These are phyloP conservation scores for Rhodomyrtus tomentosa DNA, from an alignment of 345 rosid species.

Conservation along the genomic window DNA sequence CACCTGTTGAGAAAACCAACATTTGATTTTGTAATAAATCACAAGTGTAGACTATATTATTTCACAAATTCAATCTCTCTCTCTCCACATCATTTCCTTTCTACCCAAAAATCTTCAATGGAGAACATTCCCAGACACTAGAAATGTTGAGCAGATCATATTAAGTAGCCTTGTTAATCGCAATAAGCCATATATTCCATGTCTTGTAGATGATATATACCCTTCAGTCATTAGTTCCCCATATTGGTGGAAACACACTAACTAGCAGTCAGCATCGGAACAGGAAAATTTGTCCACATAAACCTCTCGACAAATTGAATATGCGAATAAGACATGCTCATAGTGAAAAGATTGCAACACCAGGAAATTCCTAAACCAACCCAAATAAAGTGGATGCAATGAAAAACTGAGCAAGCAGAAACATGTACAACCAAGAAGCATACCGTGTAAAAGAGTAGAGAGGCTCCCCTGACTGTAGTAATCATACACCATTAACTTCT, in stretches of 20 bases:
- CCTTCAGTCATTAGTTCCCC: neutral
- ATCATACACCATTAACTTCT: constrained; percentile 77
- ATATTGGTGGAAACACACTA: neutral
- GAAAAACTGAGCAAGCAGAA: neutral
- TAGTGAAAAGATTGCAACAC: neutral
- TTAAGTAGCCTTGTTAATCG: neutral
- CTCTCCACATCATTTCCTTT: neutral
- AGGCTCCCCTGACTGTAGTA: constrained; percentile 58
- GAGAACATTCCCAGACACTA: neutral
- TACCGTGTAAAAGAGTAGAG: constrained; percentile 71
- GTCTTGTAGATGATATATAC: neutral
- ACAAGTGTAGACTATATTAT: neutral
- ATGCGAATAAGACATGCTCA: neutral
- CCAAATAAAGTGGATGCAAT: neutral
- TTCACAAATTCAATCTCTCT: neutral
- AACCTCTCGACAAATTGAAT: neutral
- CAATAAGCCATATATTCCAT: neutral
- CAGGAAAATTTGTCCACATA: neutral
- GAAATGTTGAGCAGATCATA: neutral
- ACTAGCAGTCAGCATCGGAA: neutral
- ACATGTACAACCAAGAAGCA: neutral
- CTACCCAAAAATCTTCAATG: neutral
- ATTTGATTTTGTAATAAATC: neutral
- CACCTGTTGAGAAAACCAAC: neutral
- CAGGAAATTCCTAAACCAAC: neutral